Conservation (phyloP, 768 basidiomycete species). For the Cantharellus cinnabarinus region DNA sequence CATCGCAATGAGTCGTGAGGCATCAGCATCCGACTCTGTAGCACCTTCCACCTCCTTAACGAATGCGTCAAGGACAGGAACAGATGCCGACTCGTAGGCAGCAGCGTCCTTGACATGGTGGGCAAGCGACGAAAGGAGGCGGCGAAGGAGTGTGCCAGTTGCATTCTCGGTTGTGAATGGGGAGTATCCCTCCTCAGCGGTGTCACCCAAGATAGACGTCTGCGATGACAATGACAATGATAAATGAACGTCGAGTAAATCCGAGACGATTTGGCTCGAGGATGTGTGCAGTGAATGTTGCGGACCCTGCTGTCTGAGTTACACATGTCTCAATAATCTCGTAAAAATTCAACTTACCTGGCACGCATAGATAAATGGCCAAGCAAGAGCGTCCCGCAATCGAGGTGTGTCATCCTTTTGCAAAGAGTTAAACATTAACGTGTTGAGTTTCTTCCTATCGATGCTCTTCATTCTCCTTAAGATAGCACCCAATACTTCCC, state of each 20-base stretch:
- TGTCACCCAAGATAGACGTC: slow-evolving; percentile 15
- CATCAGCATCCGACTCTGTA: background rate
- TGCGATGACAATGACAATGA: slow-evolving; percentile 7
- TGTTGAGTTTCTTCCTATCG: slow-evolving; percentile 34
- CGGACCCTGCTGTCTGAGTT: slow-evolving; percentile 29
- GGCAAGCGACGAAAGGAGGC: slow-evolving; percentile 56
- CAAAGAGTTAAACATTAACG: slow-evolving; percentile 23
- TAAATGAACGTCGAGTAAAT: slow-evolving; percentile 32
- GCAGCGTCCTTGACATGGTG: slow-evolving; percentile 49
- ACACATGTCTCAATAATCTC: background rate
- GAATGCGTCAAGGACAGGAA: slow-evolving; percentile 31
- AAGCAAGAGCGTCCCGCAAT: slow-evolving; percentile 38
- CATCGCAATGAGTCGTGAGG: slow-evolving; percentile 4
- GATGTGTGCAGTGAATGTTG: slow-evolving; percentile 62
- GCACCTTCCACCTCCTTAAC: slow-evolving; percentile 10
- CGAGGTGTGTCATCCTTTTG: background rate
- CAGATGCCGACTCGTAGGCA: slow-evolving; percentile 11
- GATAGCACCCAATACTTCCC: slow-evolving; percentile 74
- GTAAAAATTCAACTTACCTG: slow-evolving; percentile 27
- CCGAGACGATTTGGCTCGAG: slow-evolving; percentile 35
- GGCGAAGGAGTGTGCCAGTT: slow-evolving; percentile 39
- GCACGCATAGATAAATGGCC: slow-evolving; percentile 60
- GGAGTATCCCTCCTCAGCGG: no score
- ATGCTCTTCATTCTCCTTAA: slow-evolving; percentile 49
- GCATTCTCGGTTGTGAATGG: slow-evolving; percentile 1